Evolutionary conservation across 2,329 filamentous ascomycete genomes (phyloP), one percentile per base, ranked within the genome.

Genomic region (Calonectria hawksworthii): DNA sequence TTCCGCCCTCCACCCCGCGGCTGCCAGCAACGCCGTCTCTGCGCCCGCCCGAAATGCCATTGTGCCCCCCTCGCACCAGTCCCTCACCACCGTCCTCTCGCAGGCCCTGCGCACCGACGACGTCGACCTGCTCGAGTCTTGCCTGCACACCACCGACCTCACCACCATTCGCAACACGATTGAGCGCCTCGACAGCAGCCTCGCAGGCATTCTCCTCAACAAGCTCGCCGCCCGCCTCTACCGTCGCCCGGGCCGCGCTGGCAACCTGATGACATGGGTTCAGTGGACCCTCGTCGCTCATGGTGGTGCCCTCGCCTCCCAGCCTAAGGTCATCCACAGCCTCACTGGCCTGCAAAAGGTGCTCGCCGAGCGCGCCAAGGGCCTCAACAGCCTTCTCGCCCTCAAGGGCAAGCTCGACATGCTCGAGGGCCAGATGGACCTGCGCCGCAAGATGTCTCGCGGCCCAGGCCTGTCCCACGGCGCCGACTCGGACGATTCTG

Each of bases 341-440:
- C 90, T 99, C 74, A 90, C 91, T 63, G 93, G 94, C 51, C 89
- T 99, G 70, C 95, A 96, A 84, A 94, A 94, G 82, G 96, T 99
- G 23, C 91, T 99, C 74, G 94, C 96, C 76, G 95, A 98, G 86
- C 93, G 97, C 52, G 94, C 96, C 41, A 93, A 93, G 77, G 96
- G 95, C 21, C 89, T 99, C 30, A 93, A 94, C 75, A 95, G 94
- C 77, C 88, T 99, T 59, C 88, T 99, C 44, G 92, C 96, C 26
- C 90, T 99, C 74, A 98, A 98, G 88, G 97, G 97, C 30, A 98
- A 98, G 86, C 90, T 99, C 38, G 96, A 99, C 83, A 95, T 99
- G 92, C 90, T 99, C 64, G 94, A 97, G 81, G 93, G 95, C 9
- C 97, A 99, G 86, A 93, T 99, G 84, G 92, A 95, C 80, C 87